Evolutionary conservation across 2,329 filamentous ascomycete species (phyloP).

Genomic region (Trichoderma brevicompactum): DNA sequence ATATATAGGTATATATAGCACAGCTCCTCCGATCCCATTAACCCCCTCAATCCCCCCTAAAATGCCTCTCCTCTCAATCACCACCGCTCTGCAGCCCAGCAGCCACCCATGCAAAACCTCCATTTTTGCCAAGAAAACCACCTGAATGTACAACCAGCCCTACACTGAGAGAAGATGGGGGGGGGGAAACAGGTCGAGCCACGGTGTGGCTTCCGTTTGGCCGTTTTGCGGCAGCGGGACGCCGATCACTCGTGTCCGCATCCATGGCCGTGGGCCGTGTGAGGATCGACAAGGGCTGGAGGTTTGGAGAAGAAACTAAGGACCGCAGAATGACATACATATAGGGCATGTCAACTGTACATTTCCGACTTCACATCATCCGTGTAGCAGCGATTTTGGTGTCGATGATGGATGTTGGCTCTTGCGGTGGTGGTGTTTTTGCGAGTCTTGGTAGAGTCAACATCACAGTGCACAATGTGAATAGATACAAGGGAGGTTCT

Average conservation of each 20-base stretch:
- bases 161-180: not conserved
- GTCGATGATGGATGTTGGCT: too few species aligned
- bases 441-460: accelerated
- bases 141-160: not conserved
- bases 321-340: constrained; percentile 18
- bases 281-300: constrained; percentile 10
- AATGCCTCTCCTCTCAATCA: not conserved
- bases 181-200: too few species aligned
- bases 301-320: not conserved
- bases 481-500: too few species aligned
- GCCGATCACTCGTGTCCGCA: constrained; percentile 21
- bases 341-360: not conserved
- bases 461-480: too few species aligned
- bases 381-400: not conserved
- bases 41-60: not conserved
- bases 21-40: not conserved
- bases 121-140: constrained; percentile 6
- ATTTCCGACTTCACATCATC: constrained; percentile 13
- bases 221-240: not conserved
- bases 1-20: too few species aligned
- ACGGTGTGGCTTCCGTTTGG: too few species aligned
- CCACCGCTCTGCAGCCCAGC: not conserved
- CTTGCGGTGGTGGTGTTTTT: not conserved
- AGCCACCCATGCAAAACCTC: not conserved
- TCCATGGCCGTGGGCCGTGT: constrained; percentile 9